phyloP scores from a whole-genome alignment of 108 stramenopile genomes.

The Pseudonitzschia multistriata region DNA sequence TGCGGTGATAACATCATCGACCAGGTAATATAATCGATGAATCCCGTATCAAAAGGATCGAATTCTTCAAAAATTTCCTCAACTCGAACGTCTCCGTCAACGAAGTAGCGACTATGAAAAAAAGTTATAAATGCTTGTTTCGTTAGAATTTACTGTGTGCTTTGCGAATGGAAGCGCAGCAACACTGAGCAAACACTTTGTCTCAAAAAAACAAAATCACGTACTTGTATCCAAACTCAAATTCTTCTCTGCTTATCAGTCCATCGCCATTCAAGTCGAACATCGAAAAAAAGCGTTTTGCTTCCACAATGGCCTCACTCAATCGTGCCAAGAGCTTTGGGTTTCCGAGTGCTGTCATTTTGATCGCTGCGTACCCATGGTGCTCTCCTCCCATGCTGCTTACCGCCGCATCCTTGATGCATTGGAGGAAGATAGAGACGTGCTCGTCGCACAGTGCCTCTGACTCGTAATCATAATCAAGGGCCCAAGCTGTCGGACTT shows the following conservation, averaged over 20 bases:
- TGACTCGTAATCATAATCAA: constrained; percentile 66
- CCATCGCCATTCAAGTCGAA: constrained; percentile 63
- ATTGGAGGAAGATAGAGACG: constrained; percentile 61
- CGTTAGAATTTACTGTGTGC: background rate
- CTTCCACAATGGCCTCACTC: constrained; percentile 76
- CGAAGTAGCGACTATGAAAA: constrained; percentile 30
- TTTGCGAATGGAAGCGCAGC: background rate
- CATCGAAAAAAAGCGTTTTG: constrained; percentile 57
- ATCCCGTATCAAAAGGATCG: constrained; percentile 53
- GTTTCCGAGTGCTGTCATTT: constrained; percentile 93
- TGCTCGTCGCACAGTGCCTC: constrained; percentile 85
- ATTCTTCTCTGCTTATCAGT: constrained; percentile 62
- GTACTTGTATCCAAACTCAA: constrained; percentile 42
- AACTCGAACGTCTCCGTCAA: constrained; percentile 37
- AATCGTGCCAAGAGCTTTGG: constrained; percentile 85
- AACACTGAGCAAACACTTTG: background rate
- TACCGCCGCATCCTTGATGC: constrained; percentile 81
- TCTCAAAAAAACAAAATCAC: no score
- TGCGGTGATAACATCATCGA: constrained; percentile 52
- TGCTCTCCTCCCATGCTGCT: constrained; percentile 5
- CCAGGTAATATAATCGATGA: constrained; percentile 86
- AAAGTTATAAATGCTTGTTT: background rate
- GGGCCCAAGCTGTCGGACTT: constrained; percentile 29
- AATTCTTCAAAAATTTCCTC: constrained; percentile 48
- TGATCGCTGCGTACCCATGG: constrained; percentile 90